A percentile compares a stretch with the other conserved stretches of the same genome.
phyloP scores from a whole-genome alignment of 1,284 basidiomycete species.

The Boletellus deceptivus region DNA sequence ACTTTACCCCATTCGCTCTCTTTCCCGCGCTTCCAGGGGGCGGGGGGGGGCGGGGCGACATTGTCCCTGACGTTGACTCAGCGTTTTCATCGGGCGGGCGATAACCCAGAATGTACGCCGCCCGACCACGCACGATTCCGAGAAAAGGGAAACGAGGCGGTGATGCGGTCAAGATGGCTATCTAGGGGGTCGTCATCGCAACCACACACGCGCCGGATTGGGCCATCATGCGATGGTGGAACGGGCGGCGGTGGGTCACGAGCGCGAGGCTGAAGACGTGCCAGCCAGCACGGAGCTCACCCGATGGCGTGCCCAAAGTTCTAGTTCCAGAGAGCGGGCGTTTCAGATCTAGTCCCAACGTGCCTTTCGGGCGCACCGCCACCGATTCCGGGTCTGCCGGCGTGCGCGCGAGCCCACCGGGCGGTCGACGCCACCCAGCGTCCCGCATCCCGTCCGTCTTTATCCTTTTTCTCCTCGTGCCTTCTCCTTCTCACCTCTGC shows the following conservation, averaged over 20 bases:
- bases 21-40: not conserved
- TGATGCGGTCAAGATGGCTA: constrained; percentile 1
- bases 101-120: not conserved
- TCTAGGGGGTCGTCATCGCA: constrained; percentile 28
- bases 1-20: constrained; percentile 1
- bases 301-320: not conserved
- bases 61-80: constrained; percentile 18
- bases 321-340: not conserved
- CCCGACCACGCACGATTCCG: not conserved
- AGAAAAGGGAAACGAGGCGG: constrained; percentile 1
- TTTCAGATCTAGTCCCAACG: not conserved
- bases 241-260: too few relatives aligned
- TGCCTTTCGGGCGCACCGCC: too few relatives aligned
- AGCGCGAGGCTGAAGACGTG: too few relatives aligned
- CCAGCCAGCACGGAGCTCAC: too few relatives aligned
- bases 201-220: constrained; percentile 5
- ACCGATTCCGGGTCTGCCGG: too few relatives aligned
- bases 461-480: not conserved
- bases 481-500: too few relatives aligned
- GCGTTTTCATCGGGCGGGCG: constrained; percentile 2
- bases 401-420: too few relatives aligned
- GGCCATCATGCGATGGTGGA: too few relatives aligned
- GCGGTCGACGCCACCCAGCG: not conserved
- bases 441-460: not conserved
- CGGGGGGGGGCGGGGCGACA: not conserved